Evolutionary conservation across 768 basidiomycete species (phyloP).

Genomic region (Suillus subaureus): DNA sequence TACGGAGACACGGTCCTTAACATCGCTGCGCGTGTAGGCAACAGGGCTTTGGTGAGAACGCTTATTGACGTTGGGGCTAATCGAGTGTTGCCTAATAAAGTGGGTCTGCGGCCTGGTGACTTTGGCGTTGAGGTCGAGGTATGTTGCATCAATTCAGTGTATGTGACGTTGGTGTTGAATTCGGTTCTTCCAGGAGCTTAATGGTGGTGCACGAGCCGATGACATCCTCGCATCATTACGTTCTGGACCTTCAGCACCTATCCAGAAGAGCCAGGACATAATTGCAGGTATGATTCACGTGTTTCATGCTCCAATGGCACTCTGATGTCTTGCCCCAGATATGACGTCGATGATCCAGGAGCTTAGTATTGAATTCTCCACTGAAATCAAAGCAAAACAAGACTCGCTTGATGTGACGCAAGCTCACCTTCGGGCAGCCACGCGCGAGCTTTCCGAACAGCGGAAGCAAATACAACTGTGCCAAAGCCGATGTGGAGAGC

Average conservation of each 20-base stretch:
- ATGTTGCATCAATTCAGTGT: constrained; percentile 23
- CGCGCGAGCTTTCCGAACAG: constrained; percentile 88
- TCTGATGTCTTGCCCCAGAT: constrained; percentile 47
- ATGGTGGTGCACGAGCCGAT: constrained; percentile 70
- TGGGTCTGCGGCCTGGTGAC: constrained; percentile 91
- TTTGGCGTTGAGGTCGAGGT: constrained; percentile 95
- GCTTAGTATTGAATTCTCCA: constrained; percentile 75
- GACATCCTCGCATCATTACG: constrained; percentile 78
- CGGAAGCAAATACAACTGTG: constrained; percentile 81
- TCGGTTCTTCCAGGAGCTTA: constrained; percentile 55
- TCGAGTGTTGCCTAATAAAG: constrained; percentile 83
- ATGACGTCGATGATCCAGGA: constrained; percentile 84
- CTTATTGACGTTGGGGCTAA: constrained; percentile 94
- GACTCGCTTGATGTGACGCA: constrained; percentile 87
- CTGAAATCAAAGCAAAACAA: constrained; percentile 85
- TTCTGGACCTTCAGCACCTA: constrained; percentile 71
- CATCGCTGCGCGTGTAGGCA: constrained; percentile 93
- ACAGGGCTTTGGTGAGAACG: constrained; percentile 81
- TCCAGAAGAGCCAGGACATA: constrained; percentile 89
- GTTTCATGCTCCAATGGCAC: background rate
- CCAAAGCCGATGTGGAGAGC: constrained; percentile 72
- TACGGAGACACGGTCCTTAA: constrained; percentile 97
- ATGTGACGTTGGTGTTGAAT: constrained; percentile 5
- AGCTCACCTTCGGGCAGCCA: constrained; percentile 84
- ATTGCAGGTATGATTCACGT: constrained; percentile 56